Evolutionary conservation across 169 alveolate genomes (phyloP), one percentile per base, ranked within the genome.

Genomic region (Perkinsus marinus): DNA sequence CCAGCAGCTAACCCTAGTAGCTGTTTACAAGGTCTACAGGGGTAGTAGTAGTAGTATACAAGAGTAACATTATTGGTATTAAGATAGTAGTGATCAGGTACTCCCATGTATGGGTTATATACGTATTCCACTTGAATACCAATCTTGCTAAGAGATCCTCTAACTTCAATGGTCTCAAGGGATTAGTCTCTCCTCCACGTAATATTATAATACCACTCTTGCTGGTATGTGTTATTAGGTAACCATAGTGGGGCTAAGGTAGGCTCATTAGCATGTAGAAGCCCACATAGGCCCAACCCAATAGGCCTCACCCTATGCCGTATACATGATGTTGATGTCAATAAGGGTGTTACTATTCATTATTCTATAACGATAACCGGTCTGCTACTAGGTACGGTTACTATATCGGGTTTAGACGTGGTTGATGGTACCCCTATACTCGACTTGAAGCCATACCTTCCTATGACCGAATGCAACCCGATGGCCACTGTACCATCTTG

Each of bases 261-360:
- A 9, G 91, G 91, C 13, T 39, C 57, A 26, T 90, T 90, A 30
- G 91, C 91, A 0, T 90, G 91, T 47, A 43, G 91, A 43, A 90
- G 79, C 6, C 91, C 91, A 36, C 91, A 90, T 39, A 43, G 91
- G 0, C 91, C 91, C 39, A 90, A 90, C 46, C 91, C 91, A 16
- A 26, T 90, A 19, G 91, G 91, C 13, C 69, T 90, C 9, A 39
- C 91, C 9, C 69, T 90, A 3, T 43, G 68, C 79, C 79, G 79
- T 57, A 13, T 57, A 57, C 79, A 57, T 57, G 34, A 26, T 57
- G 79, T 57, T 57, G 22, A 57, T 57, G 30, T 26, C 34, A 30
- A 57, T 57, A 57, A 57, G 22, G 79, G 79, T 57, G 22, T 13
- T 57, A 57, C 37, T 16, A 57, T 16, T 6, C 9, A 30, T 13